These are phyloP conservation scores for Patellifolia procumbens DNA, from an alignment of 179 eudicot species.

Conservation along the genomic window DNA sequence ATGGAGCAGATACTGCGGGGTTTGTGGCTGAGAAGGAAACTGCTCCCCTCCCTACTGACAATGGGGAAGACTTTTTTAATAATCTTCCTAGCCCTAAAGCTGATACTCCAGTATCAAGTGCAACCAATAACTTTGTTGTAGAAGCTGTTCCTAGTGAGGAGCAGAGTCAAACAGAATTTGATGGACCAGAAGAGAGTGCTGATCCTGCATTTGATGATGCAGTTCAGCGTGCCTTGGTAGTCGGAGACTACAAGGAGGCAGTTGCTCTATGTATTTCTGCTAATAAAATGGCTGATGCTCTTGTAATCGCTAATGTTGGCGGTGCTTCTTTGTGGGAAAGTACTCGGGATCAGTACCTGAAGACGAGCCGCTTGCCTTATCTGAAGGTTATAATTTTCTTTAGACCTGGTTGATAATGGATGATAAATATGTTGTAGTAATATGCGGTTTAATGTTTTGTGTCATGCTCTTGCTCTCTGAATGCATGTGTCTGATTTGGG, in stretches of 20 bases:
- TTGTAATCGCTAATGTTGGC: slow-evolving; percentile 92
- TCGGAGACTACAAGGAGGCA: slow-evolving; percentile 96
- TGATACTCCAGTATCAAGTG: slow-evolving; percentile 77
- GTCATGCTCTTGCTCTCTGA: background rate
- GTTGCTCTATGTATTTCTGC: slow-evolving; percentile 84
- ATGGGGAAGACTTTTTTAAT: slow-evolving; percentile 93
- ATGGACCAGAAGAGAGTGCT: slow-evolving; percentile 58
- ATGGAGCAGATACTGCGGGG: slow-evolving; percentile 38
- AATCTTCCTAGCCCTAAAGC: slow-evolving; percentile 97
- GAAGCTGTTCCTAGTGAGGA: slow-evolving; percentile 50
- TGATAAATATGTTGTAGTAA: background rate
- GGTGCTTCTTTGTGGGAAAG: slow-evolving; percentile 87
- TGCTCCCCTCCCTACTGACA: slow-evolving; percentile 47
- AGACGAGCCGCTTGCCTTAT: slow-evolving; percentile 66
- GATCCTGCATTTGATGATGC: slow-evolving; percentile 85
- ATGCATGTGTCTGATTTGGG: background rate
- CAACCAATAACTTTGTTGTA: slow-evolving; percentile 50
- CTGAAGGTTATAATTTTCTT: slow-evolving; percentile 58
- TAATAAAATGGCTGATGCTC: slow-evolving; percentile 91
- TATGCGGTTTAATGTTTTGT: background rate
- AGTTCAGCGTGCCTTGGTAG: slow-evolving; percentile 91
- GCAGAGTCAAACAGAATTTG: slow-evolving; percentile 46
- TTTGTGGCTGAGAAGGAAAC: slow-evolving; percentile 42
- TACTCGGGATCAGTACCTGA: slow-evolving; percentile 84
- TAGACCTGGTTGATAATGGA: background rate